Base-by-base conservation (phyloP, 2,329 filamentous ascomycete genomes). In the Teratosphaeria epicoccoides region DNA sequence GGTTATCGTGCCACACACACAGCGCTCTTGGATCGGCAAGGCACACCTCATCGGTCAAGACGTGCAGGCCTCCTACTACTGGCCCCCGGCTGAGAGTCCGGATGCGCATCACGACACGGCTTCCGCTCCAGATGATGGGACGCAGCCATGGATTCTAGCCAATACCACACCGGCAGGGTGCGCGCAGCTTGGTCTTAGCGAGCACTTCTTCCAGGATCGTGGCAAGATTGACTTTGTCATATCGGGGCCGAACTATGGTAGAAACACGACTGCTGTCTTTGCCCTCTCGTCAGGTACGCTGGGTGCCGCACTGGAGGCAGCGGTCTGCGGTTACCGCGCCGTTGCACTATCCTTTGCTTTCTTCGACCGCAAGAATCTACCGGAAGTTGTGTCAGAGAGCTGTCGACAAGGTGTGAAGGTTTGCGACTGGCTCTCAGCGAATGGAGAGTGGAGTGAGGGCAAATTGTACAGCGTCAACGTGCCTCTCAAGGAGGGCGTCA, bases 21-120 rank as follows among this genome's bases (percentile, higher is more conserved):
- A 98, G 72, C 83, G 91, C 56, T 95, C 89, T 52, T 98, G 93
- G 93, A 97, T 98, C 63, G 90, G 90, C 62, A 98, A 98, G 75
- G 93, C 93, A 2, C 93, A 97, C 70, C 87, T 97, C 64, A 89
- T 97, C 62, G 90, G 90, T 52, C 68, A 80, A 57, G 80, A 83
- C 49, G 82, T 87, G 56, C 85, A 85, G 50, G 83, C 81, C 14
- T 82, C 77, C 44, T 83, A 87, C 66, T 70, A 76, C 47, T 83
- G 24, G 76, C 83, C 37, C 68, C 75, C 46, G 61, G 69, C 47
- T 14, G 51, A 51, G 23, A 61, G 51, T 6, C 65, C 64, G 4
- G 55, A 57, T 14, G 51, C 53, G 9, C 63, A 66, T 49, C 33
- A 43, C 10, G 20, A 25, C n/a, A 14, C 29, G 14, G 55, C 59